Evolutionary conservation across 192 early-diverging fungal genomes (phyloP).

Genomic region (Backusella tarrabulga): DNA sequence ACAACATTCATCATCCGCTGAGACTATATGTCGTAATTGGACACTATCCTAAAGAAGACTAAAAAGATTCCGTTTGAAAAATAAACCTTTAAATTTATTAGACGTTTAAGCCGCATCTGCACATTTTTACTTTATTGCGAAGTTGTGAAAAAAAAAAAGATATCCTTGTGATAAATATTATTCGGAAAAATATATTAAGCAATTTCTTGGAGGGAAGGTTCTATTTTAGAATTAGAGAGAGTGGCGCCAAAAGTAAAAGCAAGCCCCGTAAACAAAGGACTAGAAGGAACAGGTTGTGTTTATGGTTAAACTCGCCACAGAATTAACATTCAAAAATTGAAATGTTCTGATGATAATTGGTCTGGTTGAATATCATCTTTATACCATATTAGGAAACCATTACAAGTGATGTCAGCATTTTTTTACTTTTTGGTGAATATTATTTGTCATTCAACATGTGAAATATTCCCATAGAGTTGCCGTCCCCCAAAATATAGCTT

Average conservation of each 20-base stretch:
- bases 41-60: not conserved
- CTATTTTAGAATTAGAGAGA: not conserved
- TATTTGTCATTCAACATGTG: conserved; percentile 10
- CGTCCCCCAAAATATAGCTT: not conserved
- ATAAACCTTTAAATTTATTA: not conserved
- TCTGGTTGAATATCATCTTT: not conserved
- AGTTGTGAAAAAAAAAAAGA: not conserved
- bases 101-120: not conserved
- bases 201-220: not conserved
- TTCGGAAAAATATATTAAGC: not conserved
- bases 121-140: not conserved
- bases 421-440: not conserved
- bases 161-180: not conserved
- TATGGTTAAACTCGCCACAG: not conserved
- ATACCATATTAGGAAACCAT: not conserved
- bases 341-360: not conserved
- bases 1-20: too few species aligned
- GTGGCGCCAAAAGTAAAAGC: not conserved
- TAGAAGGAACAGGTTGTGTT: not conserved
- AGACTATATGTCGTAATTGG: not conserved
- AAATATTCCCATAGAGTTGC: not conserved
- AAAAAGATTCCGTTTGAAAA: too few species aligned
- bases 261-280: not conserved
- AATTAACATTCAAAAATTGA: not conserved
- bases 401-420: not conserved